A percentile compares a stretch with the other conserved stretches of the same genome.
phyloP scores from a whole-genome alignment of 495 filamentous ascomycete species.

The Bacidia rubella region DNA sequence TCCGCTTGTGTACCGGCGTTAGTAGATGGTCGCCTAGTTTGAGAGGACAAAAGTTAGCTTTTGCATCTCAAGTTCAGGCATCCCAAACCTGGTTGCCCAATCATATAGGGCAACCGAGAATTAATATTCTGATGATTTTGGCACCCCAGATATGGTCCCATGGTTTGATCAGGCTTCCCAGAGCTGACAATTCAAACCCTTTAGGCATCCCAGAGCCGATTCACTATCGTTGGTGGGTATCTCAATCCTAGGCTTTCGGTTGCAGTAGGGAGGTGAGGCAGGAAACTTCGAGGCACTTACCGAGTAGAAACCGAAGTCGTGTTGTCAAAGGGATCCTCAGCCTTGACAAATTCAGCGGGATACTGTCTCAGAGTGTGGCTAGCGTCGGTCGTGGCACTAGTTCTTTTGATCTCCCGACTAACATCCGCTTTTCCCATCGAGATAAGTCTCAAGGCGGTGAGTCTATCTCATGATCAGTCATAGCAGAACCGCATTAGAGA shows the following conservation, averaged over 20 bases:
- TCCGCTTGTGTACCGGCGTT: too few relatives aligned
- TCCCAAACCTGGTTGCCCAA: too few relatives aligned
- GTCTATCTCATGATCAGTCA: not conserved
- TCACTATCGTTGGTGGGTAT: too few relatives aligned
- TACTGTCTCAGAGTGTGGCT: not conserved
- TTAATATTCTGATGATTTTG: too few relatives aligned
- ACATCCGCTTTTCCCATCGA: not conserved
- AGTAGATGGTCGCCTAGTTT: not conserved
- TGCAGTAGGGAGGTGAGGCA: not conserved
- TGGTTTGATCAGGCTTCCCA: not conserved
- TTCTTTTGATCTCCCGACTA: conserved; percentile 3
- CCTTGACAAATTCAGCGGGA: not conserved
- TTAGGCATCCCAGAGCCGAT: too few relatives aligned
- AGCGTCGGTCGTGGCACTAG: conserved; percentile 5
- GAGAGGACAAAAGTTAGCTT: not conserved
- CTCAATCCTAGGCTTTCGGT: too few relatives aligned
- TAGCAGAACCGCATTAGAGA: not conserved
- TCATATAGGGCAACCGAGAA: too few relatives aligned
- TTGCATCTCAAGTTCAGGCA: too few relatives aligned
- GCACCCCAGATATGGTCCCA: not conserved
- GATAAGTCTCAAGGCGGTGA: not conserved
- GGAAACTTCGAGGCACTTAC: not conserved
- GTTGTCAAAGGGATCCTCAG: not conserved
- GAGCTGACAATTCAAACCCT: not conserved
- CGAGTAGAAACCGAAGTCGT: too few relatives aligned